Evolutionary conservation across 345 rosid genomes (phyloP).

Genomic region (Eucalyptus caleyi): DNA sequence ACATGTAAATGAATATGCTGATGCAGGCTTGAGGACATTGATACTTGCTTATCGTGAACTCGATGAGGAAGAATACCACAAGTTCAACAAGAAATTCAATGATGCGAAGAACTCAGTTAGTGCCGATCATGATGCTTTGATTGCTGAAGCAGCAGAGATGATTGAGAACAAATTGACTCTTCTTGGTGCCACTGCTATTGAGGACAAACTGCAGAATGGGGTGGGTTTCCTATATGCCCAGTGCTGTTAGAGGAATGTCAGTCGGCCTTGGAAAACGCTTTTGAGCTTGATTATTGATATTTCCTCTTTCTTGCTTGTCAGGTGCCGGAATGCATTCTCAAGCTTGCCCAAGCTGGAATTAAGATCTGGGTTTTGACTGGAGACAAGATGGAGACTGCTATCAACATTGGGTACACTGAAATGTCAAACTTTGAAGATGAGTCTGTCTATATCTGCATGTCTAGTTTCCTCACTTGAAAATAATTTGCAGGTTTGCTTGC

Average conservation of each 20-base stretch:
- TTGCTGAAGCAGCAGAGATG: constrained; percentile 41
- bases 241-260: neutral
- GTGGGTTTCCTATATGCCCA: constrained; percentile 24
- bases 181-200: constrained; percentile 93
- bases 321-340: constrained; percentile 93
- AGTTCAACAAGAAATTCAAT: constrained; percentile 32
- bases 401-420: constrained; percentile 74
- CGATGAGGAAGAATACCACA: constrained; percentile 49
- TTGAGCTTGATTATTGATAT: neutral
- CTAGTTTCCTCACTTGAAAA: constrained; percentile 1
- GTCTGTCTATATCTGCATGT: neutral
- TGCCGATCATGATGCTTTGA: constrained; percentile 44
- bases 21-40: constrained; percentile 86
- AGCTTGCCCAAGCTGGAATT: constrained; percentile 95
- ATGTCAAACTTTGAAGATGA: neutral
- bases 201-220: constrained; percentile 96
- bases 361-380: constrained; percentile 98
- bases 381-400: constrained; percentile 98
- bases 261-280: neutral
- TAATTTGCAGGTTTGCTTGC: constrained; percentile 62
- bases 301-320: neutral
- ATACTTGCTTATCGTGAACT: constrained; percentile 82
- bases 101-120: constrained; percentile 71
- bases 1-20: constrained; percentile 74
- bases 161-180: constrained; percentile 69